Percentiles rank a stretch among this genome's conserved stretches.
phyloP scores from a whole-genome alignment of 2,329 filamentous ascomycete species.

The Sphaerostilbella broomeana region DNA sequence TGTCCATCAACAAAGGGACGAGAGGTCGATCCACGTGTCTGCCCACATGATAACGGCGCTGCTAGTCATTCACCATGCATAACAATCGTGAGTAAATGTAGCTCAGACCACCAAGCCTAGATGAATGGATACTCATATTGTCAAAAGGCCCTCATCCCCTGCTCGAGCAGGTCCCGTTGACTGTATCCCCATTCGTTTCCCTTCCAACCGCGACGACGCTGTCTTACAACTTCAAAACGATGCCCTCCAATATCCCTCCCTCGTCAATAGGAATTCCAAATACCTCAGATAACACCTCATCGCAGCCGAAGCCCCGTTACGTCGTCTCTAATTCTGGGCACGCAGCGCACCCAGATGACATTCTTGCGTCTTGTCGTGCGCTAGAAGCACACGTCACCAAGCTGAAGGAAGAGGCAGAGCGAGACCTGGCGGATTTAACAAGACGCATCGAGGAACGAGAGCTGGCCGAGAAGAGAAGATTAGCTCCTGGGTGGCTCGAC shows the following conservation, averaged over 20 bases:
- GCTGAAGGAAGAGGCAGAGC: conserved; percentile 60
- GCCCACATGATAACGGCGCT: too few relatives aligned
- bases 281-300: conserved; percentile 29
- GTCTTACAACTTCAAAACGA: conserved; percentile 88
- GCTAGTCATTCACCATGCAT: conserved; percentile 27
- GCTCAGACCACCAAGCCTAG: too few relatives aligned
- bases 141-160: conserved; percentile 70
- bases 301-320: conserved; percentile 56
- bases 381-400: conserved; percentile 69
- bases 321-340: conserved; percentile 72
- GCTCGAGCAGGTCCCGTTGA: conserved; percentile 85
- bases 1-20: too few relatives aligned
- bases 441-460: conserved; percentile 58
- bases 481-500: conserved; percentile 77
- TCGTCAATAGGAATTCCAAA: conserved; percentile 31
- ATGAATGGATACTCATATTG: conserved; percentile 12
- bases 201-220: conserved; percentile 85
- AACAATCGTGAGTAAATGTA: conserved; percentile 27
- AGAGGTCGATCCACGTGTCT: too few relatives aligned
- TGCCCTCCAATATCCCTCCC: conserved; percentile 75
- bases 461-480: conserved; percentile 69
- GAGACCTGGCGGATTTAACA: conserved; percentile 63
- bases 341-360: conserved; percentile 79
- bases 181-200: conserved; percentile 88
- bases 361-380: conserved; percentile 72